These are phyloP conservation scores for Dryas integrifolia DNA, from an alignment of 331 rosid species.

Conservation along the genomic window DNA sequence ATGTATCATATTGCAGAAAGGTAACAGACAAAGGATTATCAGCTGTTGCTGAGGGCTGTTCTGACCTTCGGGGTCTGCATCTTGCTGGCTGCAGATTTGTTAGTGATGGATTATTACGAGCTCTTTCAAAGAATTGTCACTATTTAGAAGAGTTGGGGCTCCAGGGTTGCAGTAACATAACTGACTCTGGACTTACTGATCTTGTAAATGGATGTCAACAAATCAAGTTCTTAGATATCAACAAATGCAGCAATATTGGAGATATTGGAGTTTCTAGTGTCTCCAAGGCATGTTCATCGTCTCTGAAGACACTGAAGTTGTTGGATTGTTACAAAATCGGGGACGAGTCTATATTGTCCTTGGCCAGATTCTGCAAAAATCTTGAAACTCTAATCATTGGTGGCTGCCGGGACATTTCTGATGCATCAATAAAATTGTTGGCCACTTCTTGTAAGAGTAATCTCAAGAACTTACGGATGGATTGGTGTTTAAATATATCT, in stretches of 20 bases:
- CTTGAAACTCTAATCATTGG: slow-evolving; percentile 78
- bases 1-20: slow-evolving; percentile 83
- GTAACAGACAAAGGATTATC: slow-evolving; percentile 74
- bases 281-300: slow-evolving; percentile 59
- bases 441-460: slow-evolving; percentile 54
- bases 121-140: slow-evolving; percentile 70
- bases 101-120: slow-evolving; percentile 48
- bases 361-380: slow-evolving; percentile 63
- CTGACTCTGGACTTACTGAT: slow-evolving; percentile 59
- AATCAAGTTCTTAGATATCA: slow-evolving; percentile 61
- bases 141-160: slow-evolving; percentile 64
- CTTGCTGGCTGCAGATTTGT: slow-evolving; percentile 72
- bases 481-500: slow-evolving; percentile 77
- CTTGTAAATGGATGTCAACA: slow-evolving; percentile 66
- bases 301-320: slow-evolving; percentile 66
- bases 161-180: slow-evolving; percentile 67
- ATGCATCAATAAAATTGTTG: slow-evolving; percentile 52
- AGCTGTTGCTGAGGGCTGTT: slow-evolving; percentile 78
- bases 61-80: slow-evolving; percentile 56
- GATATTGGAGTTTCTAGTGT: slow-evolving; percentile 69
- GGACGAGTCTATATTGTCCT: slow-evolving; percentile 51
- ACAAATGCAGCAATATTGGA: slow-evolving; percentile 76
- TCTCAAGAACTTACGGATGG: slow-evolving; percentile 86
- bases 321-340: slow-evolving; percentile 84
- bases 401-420: slow-evolving; percentile 79